Conservation (phyloP, 2,329 filamentous ascomycete genomes). For the Fusarium concolor region DNA sequence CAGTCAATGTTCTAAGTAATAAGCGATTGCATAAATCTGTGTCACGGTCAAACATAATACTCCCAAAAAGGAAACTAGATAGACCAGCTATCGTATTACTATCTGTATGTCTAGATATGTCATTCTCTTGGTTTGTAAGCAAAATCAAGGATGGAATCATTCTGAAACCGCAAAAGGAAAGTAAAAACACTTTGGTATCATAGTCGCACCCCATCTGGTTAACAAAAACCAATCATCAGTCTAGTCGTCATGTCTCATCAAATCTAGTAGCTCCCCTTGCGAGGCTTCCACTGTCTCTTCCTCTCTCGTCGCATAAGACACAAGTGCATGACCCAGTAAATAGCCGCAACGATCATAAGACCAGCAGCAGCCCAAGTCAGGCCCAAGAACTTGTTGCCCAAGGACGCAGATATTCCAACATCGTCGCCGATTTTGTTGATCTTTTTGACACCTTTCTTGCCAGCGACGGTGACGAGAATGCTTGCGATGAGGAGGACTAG, state of each 20-base stretch:
- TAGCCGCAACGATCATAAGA: constrained; percentile 54
- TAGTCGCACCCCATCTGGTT: constrained; percentile 20
- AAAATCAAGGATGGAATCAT: constrained; percentile 4
- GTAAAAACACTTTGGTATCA: constrained; percentile 38
- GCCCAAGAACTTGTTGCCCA: constrained; percentile 58
- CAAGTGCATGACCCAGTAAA: constrained; percentile 57
- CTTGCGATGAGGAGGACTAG: constrained; percentile 56
- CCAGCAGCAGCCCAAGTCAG: constrained; percentile 62
- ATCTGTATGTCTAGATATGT: constrained; percentile 16
- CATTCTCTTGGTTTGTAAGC: constrained; percentile 14
- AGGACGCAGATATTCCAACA: constrained; percentile 58
- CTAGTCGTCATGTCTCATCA: constrained; percentile 17
- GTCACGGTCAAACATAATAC: not conserved
- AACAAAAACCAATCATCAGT: constrained; percentile 25
- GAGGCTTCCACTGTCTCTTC: constrained; percentile 44
- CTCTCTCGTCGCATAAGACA: constrained; percentile 46
- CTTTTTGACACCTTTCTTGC: constrained; percentile 54
- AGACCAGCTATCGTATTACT: constrained; percentile 41
- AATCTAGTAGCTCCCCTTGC: constrained; percentile 48
- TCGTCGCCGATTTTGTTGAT: constrained; percentile 59
- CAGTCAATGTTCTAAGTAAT: too few relatives aligned
- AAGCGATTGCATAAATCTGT: too few relatives aligned
- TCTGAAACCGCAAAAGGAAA: constrained; percentile 18
- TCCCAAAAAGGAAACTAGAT: not conserved
- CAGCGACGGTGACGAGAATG: constrained; percentile 57